phyloP scores from a whole-genome alignment of 2,329 filamentous ascomycete genomes.

The Fusarium piperis region DNA sequence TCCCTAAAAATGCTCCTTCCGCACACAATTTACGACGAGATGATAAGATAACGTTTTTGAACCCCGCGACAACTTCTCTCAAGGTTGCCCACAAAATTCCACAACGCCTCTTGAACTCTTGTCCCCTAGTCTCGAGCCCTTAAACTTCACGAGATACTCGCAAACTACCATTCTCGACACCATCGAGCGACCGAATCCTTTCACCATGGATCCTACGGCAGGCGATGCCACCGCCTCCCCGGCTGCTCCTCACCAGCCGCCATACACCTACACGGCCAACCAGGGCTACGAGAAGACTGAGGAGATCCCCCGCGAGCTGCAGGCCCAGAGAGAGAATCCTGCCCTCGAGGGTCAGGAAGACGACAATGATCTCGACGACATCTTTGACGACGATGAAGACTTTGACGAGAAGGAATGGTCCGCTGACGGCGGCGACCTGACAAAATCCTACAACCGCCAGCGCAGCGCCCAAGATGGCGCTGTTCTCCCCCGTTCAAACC shows the following conservation, averaged over 20 bases:
- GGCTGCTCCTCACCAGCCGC: slow-evolving; percentile 56
- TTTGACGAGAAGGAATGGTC: slow-evolving; percentile 72
- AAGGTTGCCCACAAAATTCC: slow-evolving; percentile 39
- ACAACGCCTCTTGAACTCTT: slow-evolving; percentile 15
- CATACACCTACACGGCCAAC: slow-evolving; percentile 55
- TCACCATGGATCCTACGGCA: slow-evolving; percentile 26
- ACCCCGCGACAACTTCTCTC: slow-evolving; percentile 34
- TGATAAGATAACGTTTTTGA: slow-evolving; percentile 38
- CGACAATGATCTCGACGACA: slow-evolving; percentile 41
- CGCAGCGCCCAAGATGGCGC: slow-evolving; percentile 67
- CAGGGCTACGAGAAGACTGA: slow-evolving; percentile 55
- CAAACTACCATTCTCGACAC: neutral
- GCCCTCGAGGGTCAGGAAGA: slow-evolving; percentile 33
- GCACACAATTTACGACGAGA: slow-evolving; percentile 1
- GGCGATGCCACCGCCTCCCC: slow-evolving; percentile 43
- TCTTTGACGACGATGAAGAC: slow-evolving; percentile 60
- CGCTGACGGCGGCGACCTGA: slow-evolving; percentile 73
- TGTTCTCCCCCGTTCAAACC: slow-evolving; percentile 76
- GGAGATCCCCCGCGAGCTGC: slow-evolving; percentile 46
- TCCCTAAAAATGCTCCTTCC: slow-evolving; percentile 10
- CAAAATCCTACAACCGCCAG: slow-evolving; percentile 90
- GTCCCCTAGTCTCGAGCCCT: neutral
- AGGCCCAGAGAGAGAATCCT: slow-evolving; percentile 41
- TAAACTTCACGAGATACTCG: slow-evolving; percentile 4
- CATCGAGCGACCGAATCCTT: slow-evolving; percentile 1